Conservation (phyloP, 306 rosid species). For the Astragalus glycyphyllos region DNA sequence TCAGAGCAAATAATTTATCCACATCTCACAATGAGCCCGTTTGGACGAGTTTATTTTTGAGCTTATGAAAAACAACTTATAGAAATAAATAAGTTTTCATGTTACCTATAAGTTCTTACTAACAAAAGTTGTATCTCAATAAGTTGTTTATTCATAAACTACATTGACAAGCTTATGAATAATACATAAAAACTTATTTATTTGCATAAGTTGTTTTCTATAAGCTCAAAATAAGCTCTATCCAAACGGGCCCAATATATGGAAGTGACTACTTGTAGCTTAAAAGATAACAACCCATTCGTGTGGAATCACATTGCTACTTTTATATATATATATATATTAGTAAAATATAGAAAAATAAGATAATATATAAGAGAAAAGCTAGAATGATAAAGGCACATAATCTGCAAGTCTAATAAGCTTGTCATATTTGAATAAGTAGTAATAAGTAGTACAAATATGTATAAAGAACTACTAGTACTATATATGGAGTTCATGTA, state of each 20-base stretch:
- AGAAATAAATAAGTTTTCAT: no score
- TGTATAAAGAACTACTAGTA: not conserved
- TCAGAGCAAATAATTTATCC: not conserved
- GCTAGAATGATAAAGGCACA: constrained; percentile 17
- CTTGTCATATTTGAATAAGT: constrained; percentile 27
- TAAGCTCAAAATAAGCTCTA: no score
- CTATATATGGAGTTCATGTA: constrained; percentile 34
- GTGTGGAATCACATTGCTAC: constrained; percentile 5
- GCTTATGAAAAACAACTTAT: no score
- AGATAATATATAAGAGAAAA: not conserved
- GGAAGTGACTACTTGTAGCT: constrained; percentile 43
- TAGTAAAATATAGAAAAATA: constrained; percentile 18
- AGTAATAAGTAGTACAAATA: constrained; percentile 6
- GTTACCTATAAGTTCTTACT: no score
- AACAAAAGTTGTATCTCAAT: no score
- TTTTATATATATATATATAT: not conserved
- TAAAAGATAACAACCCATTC: not conserved
- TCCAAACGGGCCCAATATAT: no score
- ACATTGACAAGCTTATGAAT: no score
- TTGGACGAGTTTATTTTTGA: no score
- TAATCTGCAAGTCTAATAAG: constrained; percentile 30
- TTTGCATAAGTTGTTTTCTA: no score
- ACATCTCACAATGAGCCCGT: not conserved
- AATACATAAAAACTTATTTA: no score
- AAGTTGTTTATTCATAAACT: no score